Evolutionary conservation across 164 flowering plant genomes (phyloP).

Genomic region (Liriodendron chinense): DNA sequence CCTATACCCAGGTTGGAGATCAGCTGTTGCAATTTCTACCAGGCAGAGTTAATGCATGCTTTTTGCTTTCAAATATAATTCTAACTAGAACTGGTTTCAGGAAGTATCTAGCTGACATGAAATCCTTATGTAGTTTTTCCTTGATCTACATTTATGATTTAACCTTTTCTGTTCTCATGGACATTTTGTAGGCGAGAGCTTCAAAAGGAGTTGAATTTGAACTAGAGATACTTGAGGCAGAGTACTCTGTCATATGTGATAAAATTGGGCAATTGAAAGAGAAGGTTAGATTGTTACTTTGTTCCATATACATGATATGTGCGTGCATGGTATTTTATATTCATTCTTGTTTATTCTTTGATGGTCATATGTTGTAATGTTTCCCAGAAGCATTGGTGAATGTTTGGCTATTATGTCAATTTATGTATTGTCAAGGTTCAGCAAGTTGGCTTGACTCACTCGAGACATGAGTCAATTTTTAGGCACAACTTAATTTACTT

Average conservation of each 20-base stretch:
- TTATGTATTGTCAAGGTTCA: background rate
- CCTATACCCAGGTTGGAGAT: no score
- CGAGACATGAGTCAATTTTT: background rate
- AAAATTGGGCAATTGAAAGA: conserved; percentile 63
- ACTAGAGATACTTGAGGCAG: conserved; percentile 73
- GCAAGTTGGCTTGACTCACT: background rate
- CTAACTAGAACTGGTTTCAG: background rate
- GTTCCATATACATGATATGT: background rate
- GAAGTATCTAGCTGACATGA: background rate
- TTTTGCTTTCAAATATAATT: background rate
- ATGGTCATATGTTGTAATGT: background rate
- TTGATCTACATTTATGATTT: conserved; percentile 3
- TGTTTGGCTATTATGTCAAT: background rate
- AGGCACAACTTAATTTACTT: background rate
- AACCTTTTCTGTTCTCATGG: conserved; percentile 4
- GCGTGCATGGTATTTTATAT: no score
- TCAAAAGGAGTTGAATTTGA: conserved; percentile 72
- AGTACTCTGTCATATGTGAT: conserved; percentile 56
- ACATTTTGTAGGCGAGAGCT: conserved; percentile 44
- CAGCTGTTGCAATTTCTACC: background rate
- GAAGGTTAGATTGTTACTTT: conserved; percentile 46
- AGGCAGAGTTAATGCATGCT: background rate
- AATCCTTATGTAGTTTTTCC: background rate
- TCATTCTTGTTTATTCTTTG: no score
- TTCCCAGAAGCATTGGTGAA: background rate